phyloP scores from a whole-genome alignment of 768 basidiomycete genomes.

The Leucocoprinus leucothites region DNA sequence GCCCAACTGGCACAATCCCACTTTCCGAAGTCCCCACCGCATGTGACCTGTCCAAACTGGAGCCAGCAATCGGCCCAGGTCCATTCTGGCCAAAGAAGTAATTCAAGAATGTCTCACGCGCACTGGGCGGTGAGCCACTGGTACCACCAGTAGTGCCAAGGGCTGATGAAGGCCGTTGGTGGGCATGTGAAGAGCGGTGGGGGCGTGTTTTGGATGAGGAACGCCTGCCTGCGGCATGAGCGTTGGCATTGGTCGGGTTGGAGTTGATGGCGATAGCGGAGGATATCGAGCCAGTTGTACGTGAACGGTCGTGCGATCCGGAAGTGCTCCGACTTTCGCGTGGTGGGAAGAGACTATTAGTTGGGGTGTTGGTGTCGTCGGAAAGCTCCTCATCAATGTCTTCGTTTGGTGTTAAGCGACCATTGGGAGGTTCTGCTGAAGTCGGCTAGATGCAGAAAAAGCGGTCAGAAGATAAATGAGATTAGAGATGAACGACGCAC shows the following conservation, averaged over 20 bases:
- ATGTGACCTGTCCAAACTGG: constrained; percentile 42
- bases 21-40: constrained; percentile 8
- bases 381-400: constrained; percentile 55
- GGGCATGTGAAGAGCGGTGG: constrained; percentile 17
- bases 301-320: constrained; percentile 70
- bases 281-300: constrained; percentile 27
- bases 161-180: constrained; percentile 5
- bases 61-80: constrained; percentile 64
- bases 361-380: constrained; percentile 47
- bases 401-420: constrained; percentile 38
- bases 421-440: constrained; percentile 61
- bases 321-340: constrained; percentile 71
- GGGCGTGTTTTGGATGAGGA: constrained; percentile 33
- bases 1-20: constrained; percentile 48
- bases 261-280: constrained; percentile 31
- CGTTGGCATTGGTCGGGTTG: constrained; percentile 25
- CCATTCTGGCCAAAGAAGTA: constrained; percentile 97
- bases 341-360: constrained; percentile 50
- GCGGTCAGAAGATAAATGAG: constrained; percentile 16
- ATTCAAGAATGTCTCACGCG: constrained; percentile 91
- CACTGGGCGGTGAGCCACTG: constrained; percentile 39
- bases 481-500: constrained; percentile 36
- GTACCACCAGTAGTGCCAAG: neutral
- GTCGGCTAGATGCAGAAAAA: constrained; percentile 45
- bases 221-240: constrained; percentile 25